Evolutionary conservation across 1,284 basidiomycete species (phyloP).

Genomic region (Irpex sp.): DNA sequence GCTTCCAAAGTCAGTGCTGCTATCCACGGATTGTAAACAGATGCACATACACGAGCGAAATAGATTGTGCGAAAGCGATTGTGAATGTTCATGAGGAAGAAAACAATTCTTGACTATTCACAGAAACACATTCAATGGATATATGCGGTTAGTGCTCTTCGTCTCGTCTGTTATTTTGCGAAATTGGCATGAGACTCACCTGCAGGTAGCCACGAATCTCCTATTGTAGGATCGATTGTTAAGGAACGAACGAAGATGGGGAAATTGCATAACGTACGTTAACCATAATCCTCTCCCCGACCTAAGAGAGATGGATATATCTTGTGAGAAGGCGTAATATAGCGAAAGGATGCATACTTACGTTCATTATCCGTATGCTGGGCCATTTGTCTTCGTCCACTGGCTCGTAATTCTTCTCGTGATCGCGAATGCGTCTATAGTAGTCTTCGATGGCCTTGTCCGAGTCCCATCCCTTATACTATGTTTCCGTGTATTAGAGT

Average conservation of each 20-base stretch:
- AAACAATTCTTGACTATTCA: constrained; percentile 82
- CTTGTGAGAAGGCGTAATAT: neutral
- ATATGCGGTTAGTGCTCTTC: no score
- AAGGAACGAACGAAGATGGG: neutral
- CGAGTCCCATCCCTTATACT: constrained; percentile 93
- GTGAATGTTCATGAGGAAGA: constrained; percentile 99
- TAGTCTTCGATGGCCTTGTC: constrained; percentile 92
- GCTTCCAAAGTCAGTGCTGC: neutral
- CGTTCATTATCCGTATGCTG: constrained; percentile 95
- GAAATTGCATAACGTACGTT: constrained; percentile 52
- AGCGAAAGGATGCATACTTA: constrained; percentile 27
- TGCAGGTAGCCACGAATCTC: constrained; percentile 86
- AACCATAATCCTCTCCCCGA: constrained; percentile 91
- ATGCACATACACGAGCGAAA: constrained; percentile 76
- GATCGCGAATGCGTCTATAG: constrained; percentile 83
- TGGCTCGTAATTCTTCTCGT: constrained; percentile 87
- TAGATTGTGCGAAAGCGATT: constrained; percentile 89
- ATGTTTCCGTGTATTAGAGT: constrained; percentile 4
- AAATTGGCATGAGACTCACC: constrained; percentile 32
- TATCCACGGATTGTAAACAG: neutral
- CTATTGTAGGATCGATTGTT: constrained; percentile 35
- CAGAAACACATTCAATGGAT: no score
- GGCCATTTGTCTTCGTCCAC: constrained; percentile 85
- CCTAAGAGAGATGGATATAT: constrained; percentile 35
- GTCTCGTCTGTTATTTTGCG: no score